Evolutionary conservation across 75 land plant species (phyloP), one percentile per base, ranked within the genome.

Genomic region (Pinus tabuliformis): DNA sequence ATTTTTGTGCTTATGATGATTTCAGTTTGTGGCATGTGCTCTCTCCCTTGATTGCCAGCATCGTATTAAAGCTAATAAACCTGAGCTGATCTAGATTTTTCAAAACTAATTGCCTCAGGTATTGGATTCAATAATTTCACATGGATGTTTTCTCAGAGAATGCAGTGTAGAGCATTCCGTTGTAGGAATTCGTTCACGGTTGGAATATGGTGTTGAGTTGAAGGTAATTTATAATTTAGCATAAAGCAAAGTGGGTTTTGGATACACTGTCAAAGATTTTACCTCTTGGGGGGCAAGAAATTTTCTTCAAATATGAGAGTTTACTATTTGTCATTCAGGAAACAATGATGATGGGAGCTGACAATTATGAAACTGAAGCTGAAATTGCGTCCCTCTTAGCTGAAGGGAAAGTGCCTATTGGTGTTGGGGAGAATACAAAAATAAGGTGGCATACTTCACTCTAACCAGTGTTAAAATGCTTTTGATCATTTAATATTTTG

Each of bases 261-360:
- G 64, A 24, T 62, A 21, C 26, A 24, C 64, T 21, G 64, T 24
- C 26, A 24, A 62, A 49, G 12, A 49, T 49, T 26, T 9, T 49
- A 9, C 54, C 54, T 49, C 54, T 6, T 45, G 54, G 11, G 52
- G 54, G 12, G 54, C 12, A 9, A 49, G 54, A 49, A 49, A 9
- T 9, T 49, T 49, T 49, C 12, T 49, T 49, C 54, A 49, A 49
- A 49, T 9, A 49, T 49, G 64, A 24, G 64, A 17, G 22, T 74
- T 68, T 1, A n/a, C 2, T 74, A 18, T 60, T 60, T 60, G 1
- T 18, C 18, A 60, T 60, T 7, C 90, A 93, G 96, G 96, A 93
- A 56, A 89, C 91, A 0, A 85, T 91, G 83, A 93, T 93, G 92
- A 89, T 96, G 75, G 98, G 99, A 9, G 99, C 99, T 57, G 99